A percentile compares a stretch with the other conserved stretches of the same genome.
phyloP scores from a whole-genome alignment of 305 asterid genomes.

The Plantago lanceolata region DNA sequence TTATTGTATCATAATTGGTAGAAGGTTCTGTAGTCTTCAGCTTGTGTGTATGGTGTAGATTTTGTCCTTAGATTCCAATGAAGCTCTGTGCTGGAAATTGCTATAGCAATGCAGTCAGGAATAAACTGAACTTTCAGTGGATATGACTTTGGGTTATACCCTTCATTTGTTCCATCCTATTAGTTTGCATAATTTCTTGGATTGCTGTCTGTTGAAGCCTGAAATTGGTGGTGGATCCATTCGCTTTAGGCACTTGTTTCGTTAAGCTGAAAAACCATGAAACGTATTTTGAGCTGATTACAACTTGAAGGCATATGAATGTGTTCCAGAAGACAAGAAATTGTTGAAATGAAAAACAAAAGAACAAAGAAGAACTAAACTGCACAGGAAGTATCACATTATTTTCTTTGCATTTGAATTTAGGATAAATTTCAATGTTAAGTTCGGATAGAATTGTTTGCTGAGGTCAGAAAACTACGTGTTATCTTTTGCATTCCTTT shows the following conservation, averaged over 20 bases:
- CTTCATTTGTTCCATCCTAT: no score
- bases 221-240: not conserved
- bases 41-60: not conserved
- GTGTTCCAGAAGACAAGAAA: not conserved
- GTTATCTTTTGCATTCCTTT: not conserved
- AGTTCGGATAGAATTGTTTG: not conserved
- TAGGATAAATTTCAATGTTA: no score
- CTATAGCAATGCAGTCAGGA: no score
- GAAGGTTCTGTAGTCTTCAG: constrained; percentile 2
- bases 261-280: not conserved
- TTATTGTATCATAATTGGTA: not conserved
- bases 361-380: not conserved
- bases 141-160: no score
- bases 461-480: not conserved
- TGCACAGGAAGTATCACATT: not conserved
- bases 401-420: not conserved
- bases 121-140: no score
- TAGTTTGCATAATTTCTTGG: not conserved
- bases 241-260: not conserved
- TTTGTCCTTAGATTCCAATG: not conserved
- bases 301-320: not conserved
- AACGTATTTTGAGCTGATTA: not conserved
- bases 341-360: not conserved
- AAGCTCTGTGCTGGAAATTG: no score
- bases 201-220: not conserved